Conservation (phyloP, 2,329 filamentous ascomycete genomes). For the Fusarium oligoseptatum region DNA sequence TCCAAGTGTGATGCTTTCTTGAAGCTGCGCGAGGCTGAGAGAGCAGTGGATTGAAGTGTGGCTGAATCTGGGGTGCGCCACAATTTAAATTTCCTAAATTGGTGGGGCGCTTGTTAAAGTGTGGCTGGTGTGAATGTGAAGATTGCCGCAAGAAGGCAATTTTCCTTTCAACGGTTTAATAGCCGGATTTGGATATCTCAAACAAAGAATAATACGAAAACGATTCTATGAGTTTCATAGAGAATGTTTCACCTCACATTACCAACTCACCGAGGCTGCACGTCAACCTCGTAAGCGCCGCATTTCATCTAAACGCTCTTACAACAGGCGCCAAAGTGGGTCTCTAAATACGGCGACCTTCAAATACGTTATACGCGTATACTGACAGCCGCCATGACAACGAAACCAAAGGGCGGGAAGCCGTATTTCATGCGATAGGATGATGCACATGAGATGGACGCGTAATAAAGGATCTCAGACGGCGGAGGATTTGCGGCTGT, state of each 20-base stretch:
- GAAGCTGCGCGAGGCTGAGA: constrained; percentile 33
- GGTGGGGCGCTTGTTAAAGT: background rate
- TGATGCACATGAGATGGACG: background rate
- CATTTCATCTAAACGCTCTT: background rate
- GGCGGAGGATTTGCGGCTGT: background rate
- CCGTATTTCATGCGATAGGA: constrained; percentile 4
- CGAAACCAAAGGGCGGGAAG: background rate
- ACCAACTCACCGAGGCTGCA: background rate
- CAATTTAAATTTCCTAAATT: background rate
- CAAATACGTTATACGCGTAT: constrained; percentile 15
- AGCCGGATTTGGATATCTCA: too few species aligned
- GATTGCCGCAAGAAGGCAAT: too few species aligned
- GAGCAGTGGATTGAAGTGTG: background rate
- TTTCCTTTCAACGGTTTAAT: too few species aligned
- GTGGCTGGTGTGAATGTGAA: background rate
- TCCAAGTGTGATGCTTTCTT: constrained; percentile 4
- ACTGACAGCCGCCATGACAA: background rate
- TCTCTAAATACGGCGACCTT: background rate
- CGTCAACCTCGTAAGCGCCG: background rate
- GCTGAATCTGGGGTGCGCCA: background rate
- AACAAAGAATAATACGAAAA: too few species aligned
- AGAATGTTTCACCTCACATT: background rate
- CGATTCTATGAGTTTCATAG: background rate
- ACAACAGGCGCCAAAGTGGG: background rate
- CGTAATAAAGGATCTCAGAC: background rate